Percentiles rank a stretch among this genome's conserved stretches.
Evolutionary conservation across 2,329 filamentous ascomycete genomes (phyloP).

Genomic region (Epichloe sylvatica): DNA sequence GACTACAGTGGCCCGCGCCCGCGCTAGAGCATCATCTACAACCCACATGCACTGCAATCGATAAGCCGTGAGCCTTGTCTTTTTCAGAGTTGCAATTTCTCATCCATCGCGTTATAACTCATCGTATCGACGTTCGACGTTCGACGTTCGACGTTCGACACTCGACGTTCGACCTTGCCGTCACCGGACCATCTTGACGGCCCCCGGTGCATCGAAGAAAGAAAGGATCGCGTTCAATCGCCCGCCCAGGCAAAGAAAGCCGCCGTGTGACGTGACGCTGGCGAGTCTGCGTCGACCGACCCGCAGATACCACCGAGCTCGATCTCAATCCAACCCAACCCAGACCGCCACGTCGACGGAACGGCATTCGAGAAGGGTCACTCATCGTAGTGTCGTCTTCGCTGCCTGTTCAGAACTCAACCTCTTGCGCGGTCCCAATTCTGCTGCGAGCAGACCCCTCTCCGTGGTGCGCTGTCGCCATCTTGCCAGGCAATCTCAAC

Average conservation of each 20-base stretch:
- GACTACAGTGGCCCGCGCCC: neutral
- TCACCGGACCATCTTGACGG: neutral
- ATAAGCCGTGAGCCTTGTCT: neutral
- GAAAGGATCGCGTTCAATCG: neutral
- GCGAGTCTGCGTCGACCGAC: neutral
- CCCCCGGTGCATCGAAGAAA: neutral
- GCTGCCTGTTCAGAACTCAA: neutral
- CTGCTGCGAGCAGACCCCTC: neutral
- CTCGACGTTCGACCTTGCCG: too few species aligned
- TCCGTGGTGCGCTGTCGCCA: neutral
- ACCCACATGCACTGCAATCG: neutral
- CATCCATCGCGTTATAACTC: neutral
- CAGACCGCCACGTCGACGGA: constrained; percentile 4
- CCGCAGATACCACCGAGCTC: neutral
- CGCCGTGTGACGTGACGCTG: neutral
- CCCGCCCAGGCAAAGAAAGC: neutral
- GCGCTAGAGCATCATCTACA: neutral
- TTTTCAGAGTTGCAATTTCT: neutral
- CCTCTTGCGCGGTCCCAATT: neutral
- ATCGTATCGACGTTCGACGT: too few species aligned
- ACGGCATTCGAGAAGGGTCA: constrained; percentile 2
- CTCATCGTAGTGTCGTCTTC: constrained; percentile 1
- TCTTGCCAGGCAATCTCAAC: neutral
- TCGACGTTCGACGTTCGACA: too few species aligned
- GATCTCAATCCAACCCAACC: neutral